These are phyloP conservation scores for Diplotaxis tenuifolia DNA, from an alignment of 345 rosid genomes.

Conservation along the genomic window DNA sequence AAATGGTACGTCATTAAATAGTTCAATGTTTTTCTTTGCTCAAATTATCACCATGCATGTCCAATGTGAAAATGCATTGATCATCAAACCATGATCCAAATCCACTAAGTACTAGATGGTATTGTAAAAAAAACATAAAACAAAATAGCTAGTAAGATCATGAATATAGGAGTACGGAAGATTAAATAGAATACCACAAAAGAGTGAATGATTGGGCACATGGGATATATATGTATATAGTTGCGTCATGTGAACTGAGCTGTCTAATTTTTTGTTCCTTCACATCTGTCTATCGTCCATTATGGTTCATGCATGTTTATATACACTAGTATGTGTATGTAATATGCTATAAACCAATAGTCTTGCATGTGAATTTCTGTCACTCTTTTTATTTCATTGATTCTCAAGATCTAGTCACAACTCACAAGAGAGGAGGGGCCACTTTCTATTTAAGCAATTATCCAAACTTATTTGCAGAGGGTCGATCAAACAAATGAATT, in stretches of 20 bases:
- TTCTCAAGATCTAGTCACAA: conserved; percentile 30
- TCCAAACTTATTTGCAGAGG: conserved; percentile 22
- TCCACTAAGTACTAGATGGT: not conserved
- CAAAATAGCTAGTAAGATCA: not conserved
- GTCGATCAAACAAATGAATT: conserved; percentile 7
- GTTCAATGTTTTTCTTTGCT: not conserved
- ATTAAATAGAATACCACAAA: conserved; percentile 15
- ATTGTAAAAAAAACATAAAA: not conserved
- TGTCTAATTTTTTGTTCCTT: conserved; percentile 12
- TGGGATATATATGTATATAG: conserved; percentile 12
- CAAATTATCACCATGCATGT: conserved; percentile 17
- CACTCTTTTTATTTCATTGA: conserved; percentile 29
- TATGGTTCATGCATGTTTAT: conserved; percentile 32
- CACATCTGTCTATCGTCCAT: conserved; percentile 30
- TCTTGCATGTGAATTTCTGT: conserved; percentile 37
- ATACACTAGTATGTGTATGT: not conserved
- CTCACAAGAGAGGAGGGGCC: conserved; percentile 28
- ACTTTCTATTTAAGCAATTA: conserved; percentile 29
- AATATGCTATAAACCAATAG: conserved; percentile 23
- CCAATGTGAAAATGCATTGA: conserved; percentile 5
- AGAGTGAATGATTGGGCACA: conserved; percentile 30
- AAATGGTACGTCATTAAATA: conserved; percentile 15
- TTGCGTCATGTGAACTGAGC: conserved; percentile 34
- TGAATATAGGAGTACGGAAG: conserved; percentile 11
- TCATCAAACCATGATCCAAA: not conserved